Base-by-base conservation (phyloP, 2,329 filamentous ascomycete species). In the Annulohypoxylon truncatum region DNA sequence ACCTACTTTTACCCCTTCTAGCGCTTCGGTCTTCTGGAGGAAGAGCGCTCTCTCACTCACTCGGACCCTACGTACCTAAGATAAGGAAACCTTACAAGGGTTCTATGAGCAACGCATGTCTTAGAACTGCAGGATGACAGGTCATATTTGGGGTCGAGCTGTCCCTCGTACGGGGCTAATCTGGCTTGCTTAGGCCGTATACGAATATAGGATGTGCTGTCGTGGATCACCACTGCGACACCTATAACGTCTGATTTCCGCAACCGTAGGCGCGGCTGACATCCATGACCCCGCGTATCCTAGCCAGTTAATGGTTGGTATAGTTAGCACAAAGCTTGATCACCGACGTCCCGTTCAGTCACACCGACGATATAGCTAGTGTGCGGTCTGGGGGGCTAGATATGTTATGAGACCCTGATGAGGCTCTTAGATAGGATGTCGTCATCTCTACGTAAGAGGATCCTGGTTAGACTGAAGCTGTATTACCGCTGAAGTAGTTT, bases 111-210 rank as follows among this genome's bases (percentile, higher is more conserved):
- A 24, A 22, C 28, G 15, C n/a, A 20, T 58, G 54, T 58, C 54
- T 58, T 40, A 58, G 44, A 55, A 38, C 29, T 60, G 55, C 52
- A 54, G 57, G 31, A 61, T 66, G 62, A 66, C 55, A 61, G 46
- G 57, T 66, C 62, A 61, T 24, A 53, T 59, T 35, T 46, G n/a
- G 15, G 18, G 29, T 26, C 38, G n/a, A 35, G 47, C 44, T 57
- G 29, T 46, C 54, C 52, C 15, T 47, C 15, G 28, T 40, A 50
- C 52, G 20, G 20, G 2, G 12, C 22, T 18, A 38, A 28, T 4
- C 33, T 38, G n/a, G n/a, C 44, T 3, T 28, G 22, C 13, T 3
- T 29, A 9, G 10, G 18, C 8, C 4, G 20, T 50, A 50, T 58
- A 50, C 46, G 44, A 38, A 26, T 15, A 44, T 42, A 8, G 8